Conservation (phyloP, 2,329 filamentous ascomycete species). For the Sporothrix protearum region DNA sequence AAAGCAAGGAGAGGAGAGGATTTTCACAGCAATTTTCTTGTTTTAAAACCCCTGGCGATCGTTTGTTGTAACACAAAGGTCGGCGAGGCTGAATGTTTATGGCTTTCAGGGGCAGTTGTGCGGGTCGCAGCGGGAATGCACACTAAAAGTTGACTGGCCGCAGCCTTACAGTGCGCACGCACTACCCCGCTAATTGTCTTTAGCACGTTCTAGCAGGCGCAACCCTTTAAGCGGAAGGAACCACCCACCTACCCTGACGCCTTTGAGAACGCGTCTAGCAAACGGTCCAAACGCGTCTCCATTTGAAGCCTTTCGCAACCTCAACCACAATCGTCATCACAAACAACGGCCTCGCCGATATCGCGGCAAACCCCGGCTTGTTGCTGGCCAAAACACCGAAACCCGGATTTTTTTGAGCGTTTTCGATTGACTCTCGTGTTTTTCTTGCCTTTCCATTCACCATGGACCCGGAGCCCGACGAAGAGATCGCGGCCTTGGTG, state of each 20-base stretch:
- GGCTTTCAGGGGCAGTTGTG: neutral
- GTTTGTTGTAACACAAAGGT: neutral
- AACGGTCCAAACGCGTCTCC: neutral
- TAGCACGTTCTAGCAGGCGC: neutral
- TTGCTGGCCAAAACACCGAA: neutral
- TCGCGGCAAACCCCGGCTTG: neutral
- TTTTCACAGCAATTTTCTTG: neutral
- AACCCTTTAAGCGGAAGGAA: neutral
- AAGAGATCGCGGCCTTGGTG: constrained; percentile 25
- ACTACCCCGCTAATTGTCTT: constrained; percentile 1
- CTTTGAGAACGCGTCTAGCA: neutral
- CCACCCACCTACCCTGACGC: neutral
- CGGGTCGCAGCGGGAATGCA: neutral
- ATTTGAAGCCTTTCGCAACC: neutral
- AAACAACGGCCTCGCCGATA: constrained; percentile 1
- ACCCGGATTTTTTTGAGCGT: neutral
- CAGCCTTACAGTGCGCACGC: neutral
- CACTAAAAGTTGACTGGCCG: neutral
- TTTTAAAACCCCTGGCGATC: neutral
- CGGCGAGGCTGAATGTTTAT: neutral
- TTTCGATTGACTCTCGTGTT: neutral
- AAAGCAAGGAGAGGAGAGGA: neutral
- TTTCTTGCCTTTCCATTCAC: neutral
- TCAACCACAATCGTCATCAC: neutral
- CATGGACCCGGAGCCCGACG: constrained; percentile 28